Percentiles rank a stretch among this genome's conserved stretches.
Evolutionary conservation across 345 rosid species (phyloP).

Genomic region (Odontarrhena argentea): DNA sequence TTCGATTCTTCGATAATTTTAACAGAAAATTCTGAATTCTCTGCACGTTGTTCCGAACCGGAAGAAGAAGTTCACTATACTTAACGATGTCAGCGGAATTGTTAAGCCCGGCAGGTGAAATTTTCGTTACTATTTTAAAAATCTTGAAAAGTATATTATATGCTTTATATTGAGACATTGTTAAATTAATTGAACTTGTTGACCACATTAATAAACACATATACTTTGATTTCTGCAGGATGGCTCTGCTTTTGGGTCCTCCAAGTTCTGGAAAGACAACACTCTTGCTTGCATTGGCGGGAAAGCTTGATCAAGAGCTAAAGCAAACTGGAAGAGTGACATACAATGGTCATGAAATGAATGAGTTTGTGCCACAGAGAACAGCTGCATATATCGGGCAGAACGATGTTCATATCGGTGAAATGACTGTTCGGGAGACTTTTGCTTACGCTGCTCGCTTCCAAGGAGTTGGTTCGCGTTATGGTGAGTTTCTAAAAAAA

Average conservation of each 20-base stretch:
- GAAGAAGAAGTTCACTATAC: constrained; percentile 62
- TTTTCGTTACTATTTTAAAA: not conserved
- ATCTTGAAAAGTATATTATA: not conserved
- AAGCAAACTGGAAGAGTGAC: constrained; percentile 62
- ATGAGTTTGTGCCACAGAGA: constrained; percentile 72
- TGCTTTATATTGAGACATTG: not conserved
- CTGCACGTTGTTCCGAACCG: constrained; percentile 49
- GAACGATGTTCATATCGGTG: constrained; percentile 67
- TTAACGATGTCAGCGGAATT: constrained; percentile 67
- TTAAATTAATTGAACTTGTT: not conserved
- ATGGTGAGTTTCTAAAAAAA: constrained; percentile 46
- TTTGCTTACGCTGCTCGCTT: constrained; percentile 79
- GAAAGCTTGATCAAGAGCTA: constrained; percentile 62
- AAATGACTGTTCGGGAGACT: constrained; percentile 82
- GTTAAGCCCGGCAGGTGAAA: constrained; percentile 74
- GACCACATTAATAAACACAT: constrained; percentile 2
- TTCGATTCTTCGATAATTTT: not conserved
- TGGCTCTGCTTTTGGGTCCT: constrained; percentile 86
- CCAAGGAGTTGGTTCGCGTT: constrained; percentile 79
- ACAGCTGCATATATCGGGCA: constrained; percentile 77
- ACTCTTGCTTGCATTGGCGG: constrained; percentile 73
- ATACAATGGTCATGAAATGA: constrained; percentile 64
- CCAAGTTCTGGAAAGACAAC: constrained; percentile 88
- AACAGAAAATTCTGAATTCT: constrained; percentile 42
- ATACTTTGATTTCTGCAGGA: constrained; percentile 40